Conservation (phyloP, 192 early-diverging fungal genomes). For the Backusella liffmaniae region DNA sequence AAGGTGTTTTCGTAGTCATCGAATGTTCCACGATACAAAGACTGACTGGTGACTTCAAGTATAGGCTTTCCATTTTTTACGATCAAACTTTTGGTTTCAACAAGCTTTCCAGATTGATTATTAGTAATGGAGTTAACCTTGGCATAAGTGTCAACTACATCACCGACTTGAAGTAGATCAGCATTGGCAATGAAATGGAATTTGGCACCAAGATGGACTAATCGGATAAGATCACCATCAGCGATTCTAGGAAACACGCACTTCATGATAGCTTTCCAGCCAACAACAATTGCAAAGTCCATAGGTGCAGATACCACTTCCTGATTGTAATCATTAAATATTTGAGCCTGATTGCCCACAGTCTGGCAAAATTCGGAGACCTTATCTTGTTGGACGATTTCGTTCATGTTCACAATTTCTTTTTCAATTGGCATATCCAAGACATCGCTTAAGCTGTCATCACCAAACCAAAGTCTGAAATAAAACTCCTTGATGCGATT, state of each 20-base stretch:
- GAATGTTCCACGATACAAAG: slow-evolving; percentile 91
- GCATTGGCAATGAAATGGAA: slow-evolving; percentile 80
- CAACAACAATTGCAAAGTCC: slow-evolving; percentile 94
- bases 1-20: slow-evolving; percentile 88
- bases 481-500: slow-evolving; percentile 88
- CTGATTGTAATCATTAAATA: slow-evolving; percentile 68
- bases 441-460: slow-evolving; percentile 46
- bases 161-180: slow-evolving; percentile 74
- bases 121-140: slow-evolving; percentile 84
- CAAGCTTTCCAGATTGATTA: slow-evolving; percentile 87
- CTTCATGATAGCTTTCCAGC: slow-evolving; percentile 87
- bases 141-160: slow-evolving; percentile 81
- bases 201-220: slow-evolving; percentile 93
- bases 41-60: slow-evolving; percentile 84
- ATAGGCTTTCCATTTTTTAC: slow-evolving; percentile 71
- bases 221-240: slow-evolving; percentile 86
- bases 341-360: slow-evolving; percentile 70
- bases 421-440: slow-evolving; percentile 57
- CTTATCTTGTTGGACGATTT: slow-evolving; percentile 52
- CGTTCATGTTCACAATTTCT: slow-evolving; percentile 62
- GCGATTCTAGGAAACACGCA: slow-evolving; percentile 90
- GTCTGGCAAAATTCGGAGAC: slow-evolving; percentile 75
- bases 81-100: slow-evolving; percentile 82
- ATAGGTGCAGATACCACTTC: slow-evolving; percentile 76
- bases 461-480: slow-evolving; percentile 78